Evolutionary conservation across 2,329 filamentous ascomycete species (phyloP), one percentile per base, ranked within the genome.

Genomic region (Colletotrichum costaricense): DNA sequence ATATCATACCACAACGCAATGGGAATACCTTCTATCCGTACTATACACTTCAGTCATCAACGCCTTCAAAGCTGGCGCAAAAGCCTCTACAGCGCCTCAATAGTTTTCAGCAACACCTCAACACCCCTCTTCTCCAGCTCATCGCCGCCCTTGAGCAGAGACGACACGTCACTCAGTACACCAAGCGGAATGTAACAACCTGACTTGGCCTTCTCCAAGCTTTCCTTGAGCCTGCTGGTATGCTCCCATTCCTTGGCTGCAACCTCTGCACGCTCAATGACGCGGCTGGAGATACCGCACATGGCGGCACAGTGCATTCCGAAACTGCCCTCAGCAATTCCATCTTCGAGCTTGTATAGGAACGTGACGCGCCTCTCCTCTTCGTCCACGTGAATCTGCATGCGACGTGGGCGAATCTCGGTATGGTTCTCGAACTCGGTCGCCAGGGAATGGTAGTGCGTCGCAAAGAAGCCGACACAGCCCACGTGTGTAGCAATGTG

Each of bases 281-380:
- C 92, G 68, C 92, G 92, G 57, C 87, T 86, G 0, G 95, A 91
- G 75, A 99, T 98, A 1, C 97, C 97, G 78, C 97, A 99, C 97
- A 99, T 99, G 73, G 95, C 93, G 1, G 97, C 97, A 80, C 97
- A 99, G 82, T 99, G 97, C 97, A 99, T 99, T 78, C 97, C 97
- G 79, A 98, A 99, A 79, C 94, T 97, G 19, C 97, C 97, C 82
- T 98, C 95, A 0, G 97, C 97, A 11, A 98, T 95, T 2, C 97
- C 97, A 16, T 94, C 90, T 82, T 98, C 97, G 0, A 99, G 89
- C 79, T 94, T 95, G 85, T 99, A 99, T 68, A 99, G 82, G 84
- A 99, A 99, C 0, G 96, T 98, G n/a, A 99, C 92, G n/a, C 92
- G 91, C 28, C 94, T 90, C 71, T 94, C 89, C 59, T 88, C 90